These are phyloP conservation scores for Urochloa ruziziensis DNA, from an alignment of 176 grass and related monocot genomes.

Conservation along the genomic window DNA sequence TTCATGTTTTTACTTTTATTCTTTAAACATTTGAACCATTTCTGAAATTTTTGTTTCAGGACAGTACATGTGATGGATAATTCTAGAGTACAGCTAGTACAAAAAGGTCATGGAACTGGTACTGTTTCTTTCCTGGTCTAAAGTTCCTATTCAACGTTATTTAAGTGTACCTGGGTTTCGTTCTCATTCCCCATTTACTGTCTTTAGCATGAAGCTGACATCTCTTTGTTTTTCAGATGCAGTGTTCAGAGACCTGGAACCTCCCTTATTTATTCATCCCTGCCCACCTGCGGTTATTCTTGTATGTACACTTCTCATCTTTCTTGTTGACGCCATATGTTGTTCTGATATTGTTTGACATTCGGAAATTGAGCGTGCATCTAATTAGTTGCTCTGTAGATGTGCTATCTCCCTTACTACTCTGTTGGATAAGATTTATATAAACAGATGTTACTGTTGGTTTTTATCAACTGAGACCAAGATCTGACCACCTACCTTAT, in stretches of 20 bases:
- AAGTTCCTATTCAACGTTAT: conserved; percentile 8
- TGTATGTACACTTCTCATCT: conserved; percentile 78
- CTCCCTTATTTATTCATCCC: conserved; percentile 56
- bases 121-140: conserved; percentile 26
- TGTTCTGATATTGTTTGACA: conserved; percentile 28
- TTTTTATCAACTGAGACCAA: conserved; percentile 9
- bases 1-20: neutral
- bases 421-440: conserved; percentile 3
- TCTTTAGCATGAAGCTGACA: conserved; percentile 30
- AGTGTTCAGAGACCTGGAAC: conserved; percentile 57
- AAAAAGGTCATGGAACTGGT: conserved; percentile 66
- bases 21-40: neutral
- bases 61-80: conserved; percentile 63
- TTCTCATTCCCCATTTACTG: conserved; percentile 9
- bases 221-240: conserved; percentile 53
- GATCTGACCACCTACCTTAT: conserved; percentile 25
- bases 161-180: neutral
- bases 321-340: conserved; percentile 23
- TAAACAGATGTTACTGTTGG: neutral
- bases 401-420: neutral
- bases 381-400: neutral
- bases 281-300: conserved; percentile 76
- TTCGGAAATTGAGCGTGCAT: conserved; percentile 1
- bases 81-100: conserved; percentile 65
- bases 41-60: conserved; percentile 53